Conservation (phyloP, 163 green algal genomes). For the Prototheca cutis region DNA sequence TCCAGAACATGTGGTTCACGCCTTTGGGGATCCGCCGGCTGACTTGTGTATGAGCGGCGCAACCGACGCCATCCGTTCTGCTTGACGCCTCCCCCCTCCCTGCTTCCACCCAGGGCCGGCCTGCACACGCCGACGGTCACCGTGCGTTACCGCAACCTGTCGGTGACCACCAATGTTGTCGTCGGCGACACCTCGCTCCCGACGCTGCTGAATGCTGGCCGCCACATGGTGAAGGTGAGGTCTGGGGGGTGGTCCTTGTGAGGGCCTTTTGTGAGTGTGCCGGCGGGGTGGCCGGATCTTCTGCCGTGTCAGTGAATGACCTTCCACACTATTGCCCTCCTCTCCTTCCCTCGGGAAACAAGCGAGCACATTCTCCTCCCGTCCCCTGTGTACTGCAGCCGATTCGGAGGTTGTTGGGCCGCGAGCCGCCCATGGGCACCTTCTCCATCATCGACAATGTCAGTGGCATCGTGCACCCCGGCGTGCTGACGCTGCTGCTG, state of each 20-base stretch:
- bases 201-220: conserved; percentile 10
- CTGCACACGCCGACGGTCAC: conserved; percentile 8
- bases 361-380: neutral
- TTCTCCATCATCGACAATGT: conserved; percentile 18
- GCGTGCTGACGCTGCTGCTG: conserved; percentile 63
- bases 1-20: no score
- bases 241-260: no score
- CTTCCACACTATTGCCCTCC: no score
- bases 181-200: conserved; percentile 13
- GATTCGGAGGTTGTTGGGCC: conserved; percentile 5
- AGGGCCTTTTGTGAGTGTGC: no score
- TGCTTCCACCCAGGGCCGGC: conserved; percentile 4
- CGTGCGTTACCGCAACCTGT: conserved; percentile 20
- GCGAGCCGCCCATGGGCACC: neutral
- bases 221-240: conserved; percentile 13
- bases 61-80: no score
- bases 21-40: no score
- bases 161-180: conserved; percentile 6
- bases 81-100: neutral
- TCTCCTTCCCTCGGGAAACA: no score
- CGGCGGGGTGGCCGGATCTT: no score
- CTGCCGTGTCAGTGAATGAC: no score
- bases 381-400: neutral
- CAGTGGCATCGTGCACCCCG: conserved; percentile 28
- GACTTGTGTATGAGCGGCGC: no score